A percentile compares a stretch with the other conserved stretches of the same genome.
phyloP scores from a whole-genome alignment of 805 yeast genomes.

The Wickerhamomyces bovis region DNA sequence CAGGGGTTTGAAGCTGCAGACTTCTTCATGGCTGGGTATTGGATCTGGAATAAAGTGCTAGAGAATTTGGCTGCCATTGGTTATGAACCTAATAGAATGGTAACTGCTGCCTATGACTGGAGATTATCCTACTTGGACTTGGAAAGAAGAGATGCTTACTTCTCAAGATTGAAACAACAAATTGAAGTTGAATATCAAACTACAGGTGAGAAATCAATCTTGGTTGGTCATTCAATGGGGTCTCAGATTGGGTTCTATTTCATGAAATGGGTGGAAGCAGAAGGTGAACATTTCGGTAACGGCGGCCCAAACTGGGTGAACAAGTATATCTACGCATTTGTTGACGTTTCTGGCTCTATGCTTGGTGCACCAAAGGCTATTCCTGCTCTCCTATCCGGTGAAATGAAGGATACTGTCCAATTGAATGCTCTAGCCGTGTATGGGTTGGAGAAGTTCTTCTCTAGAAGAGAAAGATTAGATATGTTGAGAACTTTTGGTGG shows the following conservation, averaged over 20 bases:
- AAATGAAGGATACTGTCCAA: conserved; percentile 96
- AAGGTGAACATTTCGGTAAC: conserved; percentile 73
- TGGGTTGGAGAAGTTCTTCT: conserved; percentile 90
- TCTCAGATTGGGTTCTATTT: conserved; percentile 84
- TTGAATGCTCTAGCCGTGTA: conserved; percentile 87
- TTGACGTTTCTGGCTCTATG: conserved; percentile 85
- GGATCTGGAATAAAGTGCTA: conserved; percentile 97
- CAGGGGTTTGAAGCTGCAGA: conserved; percentile 97
- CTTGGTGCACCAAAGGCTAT: conserved; percentile 94
- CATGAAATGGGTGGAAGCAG: conserved; percentile 94
- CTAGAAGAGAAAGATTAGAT: conserved; percentile 82
- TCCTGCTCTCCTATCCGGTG: conserved; percentile 91
- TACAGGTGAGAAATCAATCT: conserved; percentile 61
- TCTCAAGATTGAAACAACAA: conserved; percentile 64
- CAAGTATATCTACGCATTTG: conserved; percentile 69
- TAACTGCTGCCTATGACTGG: conserved; percentile 95
- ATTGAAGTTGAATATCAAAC: conserved; percentile 54
- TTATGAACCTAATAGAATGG: conserved; percentile 87
- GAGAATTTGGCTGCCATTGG: conserved; percentile 93
- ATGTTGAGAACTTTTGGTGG: conserved; percentile 90
- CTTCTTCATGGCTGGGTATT: conserved; percentile 93
- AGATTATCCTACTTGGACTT: conserved; percentile 83
- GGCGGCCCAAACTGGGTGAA: conserved; percentile 92
- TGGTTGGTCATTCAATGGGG: conserved; percentile 96
- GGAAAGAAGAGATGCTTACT: conserved; percentile 83